Conservation (phyloP, 2,329 filamentous ascomycete species). For the Penicillium sp. region DNA sequence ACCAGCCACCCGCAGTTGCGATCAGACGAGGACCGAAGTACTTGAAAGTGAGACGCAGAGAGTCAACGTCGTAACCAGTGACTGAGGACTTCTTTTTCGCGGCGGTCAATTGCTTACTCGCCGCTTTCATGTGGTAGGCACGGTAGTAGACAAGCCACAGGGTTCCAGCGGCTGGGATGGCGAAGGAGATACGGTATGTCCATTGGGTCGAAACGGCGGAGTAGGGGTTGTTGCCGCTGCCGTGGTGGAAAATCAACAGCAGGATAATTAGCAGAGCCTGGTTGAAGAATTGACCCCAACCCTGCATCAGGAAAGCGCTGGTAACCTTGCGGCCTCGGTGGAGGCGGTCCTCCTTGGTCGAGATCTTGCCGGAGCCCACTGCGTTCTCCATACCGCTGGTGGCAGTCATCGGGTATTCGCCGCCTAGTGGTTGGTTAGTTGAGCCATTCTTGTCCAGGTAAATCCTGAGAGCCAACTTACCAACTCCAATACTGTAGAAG, state of each 20-base stretch:
- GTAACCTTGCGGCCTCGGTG: conserved; percentile 96
- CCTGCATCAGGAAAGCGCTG: conserved; percentile 96
- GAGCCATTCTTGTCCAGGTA: neutral
- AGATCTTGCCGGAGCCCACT: conserved; percentile 80
- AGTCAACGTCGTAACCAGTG: conserved; percentile 88
- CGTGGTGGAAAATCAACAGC: conserved; percentile 84
- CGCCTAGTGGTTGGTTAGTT: conserved; percentile 59
- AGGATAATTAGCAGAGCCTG: conserved; percentile 85
- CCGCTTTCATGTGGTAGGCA: conserved; percentile 89
- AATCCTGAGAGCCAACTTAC: conserved; percentile 15
- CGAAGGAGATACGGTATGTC: conserved; percentile 90
- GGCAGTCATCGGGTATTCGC: conserved; percentile 95
- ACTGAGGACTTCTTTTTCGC: conserved; percentile 85
- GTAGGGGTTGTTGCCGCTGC: conserved; percentile 75
- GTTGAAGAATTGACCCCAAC: conserved; percentile 96
- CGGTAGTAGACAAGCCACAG: conserved; percentile 96
- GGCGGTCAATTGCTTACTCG: conserved; percentile 75
- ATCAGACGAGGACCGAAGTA: conserved; percentile 85
- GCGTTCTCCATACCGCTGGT: conserved; percentile 93
- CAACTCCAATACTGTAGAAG: conserved; percentile 72
- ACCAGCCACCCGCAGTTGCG: conserved; percentile 88
- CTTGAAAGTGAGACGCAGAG: conserved; percentile 72
- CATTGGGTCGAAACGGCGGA: conserved; percentile 75
- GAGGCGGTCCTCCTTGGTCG: conserved; percentile 87
- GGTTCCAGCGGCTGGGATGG: conserved; percentile 84